These are phyloP conservation scores for Termitomyces sp. DNA, from an alignment of 768 basidiomycete species.

Conservation along the genomic window DNA sequence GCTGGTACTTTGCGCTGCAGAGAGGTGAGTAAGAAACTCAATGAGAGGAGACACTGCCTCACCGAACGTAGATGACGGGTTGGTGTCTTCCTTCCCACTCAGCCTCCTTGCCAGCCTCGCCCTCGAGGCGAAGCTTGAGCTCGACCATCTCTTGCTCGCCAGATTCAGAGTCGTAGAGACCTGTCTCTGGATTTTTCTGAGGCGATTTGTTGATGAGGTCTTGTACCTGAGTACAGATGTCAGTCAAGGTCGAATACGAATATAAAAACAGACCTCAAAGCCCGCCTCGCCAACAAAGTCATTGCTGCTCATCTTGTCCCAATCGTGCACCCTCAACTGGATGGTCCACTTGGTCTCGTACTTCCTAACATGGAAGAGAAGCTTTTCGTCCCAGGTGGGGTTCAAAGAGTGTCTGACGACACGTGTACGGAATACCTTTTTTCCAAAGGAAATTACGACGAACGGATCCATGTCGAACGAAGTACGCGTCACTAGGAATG, in stretches of 20 bases:
- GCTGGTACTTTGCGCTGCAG: slow-evolving; percentile 85
- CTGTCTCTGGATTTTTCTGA: slow-evolving; percentile 53
- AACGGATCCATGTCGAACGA: slow-evolving; percentile 99
- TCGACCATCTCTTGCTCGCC: slow-evolving; percentile 68
- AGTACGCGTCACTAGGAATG: slow-evolving; percentile 62
- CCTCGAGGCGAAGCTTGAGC: slow-evolving; percentile 57
- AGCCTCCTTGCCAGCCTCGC: slow-evolving; percentile 41
- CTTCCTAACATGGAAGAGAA: slow-evolving; percentile 89
- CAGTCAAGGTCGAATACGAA: background rate
- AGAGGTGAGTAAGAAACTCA: background rate
- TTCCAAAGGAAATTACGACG: slow-evolving; percentile 91
- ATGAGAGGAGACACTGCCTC: slow-evolving; percentile 9
- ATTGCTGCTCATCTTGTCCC: slow-evolving; percentile 91
- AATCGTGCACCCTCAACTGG: slow-evolving; percentile 84
- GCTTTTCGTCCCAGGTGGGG: slow-evolving; percentile 92
- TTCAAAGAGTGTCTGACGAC: slow-evolving; percentile 78
- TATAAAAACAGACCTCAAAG: slow-evolving; percentile 46
- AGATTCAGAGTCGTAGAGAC: slow-evolving; percentile 49
- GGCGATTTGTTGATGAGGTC: slow-evolving; percentile 66
- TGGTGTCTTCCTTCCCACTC: slow-evolving; percentile 67
- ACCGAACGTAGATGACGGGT: slow-evolving; percentile 68
- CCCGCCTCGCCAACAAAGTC: slow-evolving; percentile 81
- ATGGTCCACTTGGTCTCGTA: slow-evolving; percentile 55
- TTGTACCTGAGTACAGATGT: slow-evolving; percentile 14
- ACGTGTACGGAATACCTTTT: slow-evolving; percentile 93